Evolutionary conservation across 1,139 yeast species (phyloP).

Genomic region (Zygoascus meyerae): DNA sequence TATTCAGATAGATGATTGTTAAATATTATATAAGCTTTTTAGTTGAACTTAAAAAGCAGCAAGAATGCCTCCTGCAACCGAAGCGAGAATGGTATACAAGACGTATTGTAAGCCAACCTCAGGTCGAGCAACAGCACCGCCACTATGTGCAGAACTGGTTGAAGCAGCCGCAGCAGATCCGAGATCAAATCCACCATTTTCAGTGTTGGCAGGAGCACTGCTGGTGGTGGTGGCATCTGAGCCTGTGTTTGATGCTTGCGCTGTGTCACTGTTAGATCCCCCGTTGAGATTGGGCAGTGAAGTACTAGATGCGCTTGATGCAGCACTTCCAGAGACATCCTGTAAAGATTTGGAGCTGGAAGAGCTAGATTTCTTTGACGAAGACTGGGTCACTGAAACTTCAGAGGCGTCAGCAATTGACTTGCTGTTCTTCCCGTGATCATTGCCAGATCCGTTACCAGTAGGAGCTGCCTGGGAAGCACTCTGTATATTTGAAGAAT

Average conservation of each 20-base stretch:
- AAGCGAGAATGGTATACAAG: too few species aligned
- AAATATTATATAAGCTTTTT: too few species aligned
- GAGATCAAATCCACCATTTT: slow-evolving; percentile 9
- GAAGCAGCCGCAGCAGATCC: not conserved
- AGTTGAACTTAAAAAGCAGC: too few species aligned
- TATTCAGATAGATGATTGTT: too few species aligned
- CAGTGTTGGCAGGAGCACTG: slow-evolving; percentile 8
- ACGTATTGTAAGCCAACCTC: too few species aligned
- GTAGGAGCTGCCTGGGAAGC: slow-evolving; percentile 21
- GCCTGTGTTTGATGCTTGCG: slow-evolving; percentile 12
- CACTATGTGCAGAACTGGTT: not conserved
- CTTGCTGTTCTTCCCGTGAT: slow-evolving; percentile 16
- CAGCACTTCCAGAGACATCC: slow-evolving; percentile 7
- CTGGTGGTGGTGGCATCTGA: slow-evolving; percentile 11
- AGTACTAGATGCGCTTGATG: slow-evolving; percentile 10
- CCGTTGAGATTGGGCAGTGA: slow-evolving; percentile 2
- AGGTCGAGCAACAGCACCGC: too few species aligned
- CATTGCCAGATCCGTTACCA: slow-evolving; percentile 13
- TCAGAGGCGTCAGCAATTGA: slow-evolving; percentile 19
- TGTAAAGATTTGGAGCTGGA: slow-evolving; percentile 10
- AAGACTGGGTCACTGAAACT: slow-evolving; percentile 15
- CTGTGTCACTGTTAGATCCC: slow-evolving; percentile 11
- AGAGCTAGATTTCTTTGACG: slow-evolving; percentile 10
- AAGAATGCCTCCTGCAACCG: too few species aligned
- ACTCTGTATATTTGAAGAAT: slow-evolving; percentile 12